These are phyloP conservation scores for Kregervanrija delftensis DNA, from an alignment of 805 yeast species.

Conservation along the genomic window DNA sequence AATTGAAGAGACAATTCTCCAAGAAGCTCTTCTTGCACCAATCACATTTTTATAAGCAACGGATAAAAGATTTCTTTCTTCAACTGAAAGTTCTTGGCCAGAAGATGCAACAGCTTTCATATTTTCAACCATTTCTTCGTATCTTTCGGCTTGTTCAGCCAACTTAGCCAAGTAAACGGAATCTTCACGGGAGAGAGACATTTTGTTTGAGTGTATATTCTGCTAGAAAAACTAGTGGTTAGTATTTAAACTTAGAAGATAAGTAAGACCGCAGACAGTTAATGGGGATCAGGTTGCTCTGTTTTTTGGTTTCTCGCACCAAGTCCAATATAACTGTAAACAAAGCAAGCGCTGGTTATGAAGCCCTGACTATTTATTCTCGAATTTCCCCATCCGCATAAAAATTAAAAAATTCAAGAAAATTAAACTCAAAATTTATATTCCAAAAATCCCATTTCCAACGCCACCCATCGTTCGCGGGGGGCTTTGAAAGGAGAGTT, in stretches of 20 bases:
- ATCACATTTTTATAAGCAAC: constrained; percentile 98
- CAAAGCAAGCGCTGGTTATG: neutral
- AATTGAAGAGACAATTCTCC: constrained; percentile 97
- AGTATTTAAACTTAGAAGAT: neutral
- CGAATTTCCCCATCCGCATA: no score
- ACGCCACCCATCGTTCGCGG: no score
- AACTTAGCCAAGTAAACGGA: constrained; percentile 96
- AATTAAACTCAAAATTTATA: no score
- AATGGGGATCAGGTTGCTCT: neutral
- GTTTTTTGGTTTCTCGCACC: neutral
- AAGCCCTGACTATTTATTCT: neutral
- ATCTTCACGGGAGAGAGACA: constrained; percentile 92
- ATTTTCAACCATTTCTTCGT: constrained; percentile 98
- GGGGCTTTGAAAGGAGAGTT: no score
- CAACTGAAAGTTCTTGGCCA: constrained; percentile 92
- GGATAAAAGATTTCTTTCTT: constrained; percentile 93
- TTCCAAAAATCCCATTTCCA: no score
- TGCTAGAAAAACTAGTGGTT: neutral
- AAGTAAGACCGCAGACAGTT: neutral
- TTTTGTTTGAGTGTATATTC: constrained; percentile 20
- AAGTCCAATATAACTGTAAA: neutral
- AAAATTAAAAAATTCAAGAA: no score
- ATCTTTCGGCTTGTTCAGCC: constrained; percentile 99
- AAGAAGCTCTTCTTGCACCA: constrained; percentile 98
- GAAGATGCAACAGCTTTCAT: constrained; percentile 97